phyloP scores from a whole-genome alignment of 192 early-diverging fungal genomes.

The Podila epicladia region DNA sequence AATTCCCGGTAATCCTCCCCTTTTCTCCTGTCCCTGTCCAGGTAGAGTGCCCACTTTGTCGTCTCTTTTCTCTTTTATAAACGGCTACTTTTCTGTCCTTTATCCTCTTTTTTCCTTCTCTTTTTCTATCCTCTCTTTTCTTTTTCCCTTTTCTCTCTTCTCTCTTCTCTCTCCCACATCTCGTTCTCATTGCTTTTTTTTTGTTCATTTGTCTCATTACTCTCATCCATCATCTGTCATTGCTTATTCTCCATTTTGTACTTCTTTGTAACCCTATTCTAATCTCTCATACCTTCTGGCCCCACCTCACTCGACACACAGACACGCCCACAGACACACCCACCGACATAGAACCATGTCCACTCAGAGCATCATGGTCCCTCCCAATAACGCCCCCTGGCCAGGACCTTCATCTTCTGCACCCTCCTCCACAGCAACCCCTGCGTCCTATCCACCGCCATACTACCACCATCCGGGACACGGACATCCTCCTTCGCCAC shows the following conservation, averaged over 20 bases:
- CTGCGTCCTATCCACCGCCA: neutral
- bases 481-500: conserved; percentile 20
- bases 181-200: neutral
- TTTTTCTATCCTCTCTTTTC: neutral
- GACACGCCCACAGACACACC: neutral
- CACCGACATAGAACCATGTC: conserved; percentile 25
- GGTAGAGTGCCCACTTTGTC: neutral
- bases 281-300: neutral
- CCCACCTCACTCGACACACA: neutral
- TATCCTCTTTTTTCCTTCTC: neutral
- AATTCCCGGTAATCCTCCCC: neutral
- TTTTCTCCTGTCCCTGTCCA: neutral
- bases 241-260: neutral
- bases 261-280: neutral
- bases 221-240: neutral
- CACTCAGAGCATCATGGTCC: conserved; percentile 39
- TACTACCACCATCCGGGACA: conserved; percentile 1
- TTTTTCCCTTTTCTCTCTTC: neutral
- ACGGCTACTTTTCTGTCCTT: neutral
- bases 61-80: neutral
- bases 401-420: conserved; percentile 12
- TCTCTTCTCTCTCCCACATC: neutral
- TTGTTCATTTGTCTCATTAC: conserved; percentile 1
- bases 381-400: conserved; percentile 43
- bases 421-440: neutral